Base-by-base conservation (phyloP, 805 yeast species). In the Candida adriatica region DNA sequence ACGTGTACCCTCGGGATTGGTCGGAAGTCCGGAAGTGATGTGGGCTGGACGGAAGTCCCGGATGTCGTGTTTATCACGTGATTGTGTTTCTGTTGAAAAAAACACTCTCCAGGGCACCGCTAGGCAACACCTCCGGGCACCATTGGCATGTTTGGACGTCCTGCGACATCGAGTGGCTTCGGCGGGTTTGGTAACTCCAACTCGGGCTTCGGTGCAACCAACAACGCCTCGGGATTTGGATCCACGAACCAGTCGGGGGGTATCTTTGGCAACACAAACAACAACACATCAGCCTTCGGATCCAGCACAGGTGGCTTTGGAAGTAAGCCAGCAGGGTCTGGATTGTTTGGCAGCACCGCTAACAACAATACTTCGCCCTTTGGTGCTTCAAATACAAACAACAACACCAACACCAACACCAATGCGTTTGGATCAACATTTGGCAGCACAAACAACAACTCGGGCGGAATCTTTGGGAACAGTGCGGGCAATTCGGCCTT, bases 251-350 rank as follows among this genome's bases (percentile, higher is more conserved):
- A 19, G 22, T 44, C 49, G 13, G 55, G 59, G 22, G 45, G 50
- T 30, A 13, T 68, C 19, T 69, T 71, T 49, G 73, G 40, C 41
- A 46, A 49, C 28, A 45, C 34, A 20, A 45, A 38, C 16, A 46
- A 51, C 8, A 46, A 48, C 19, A 30, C 49, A 27, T 50, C 55
- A n/a, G 53, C 52, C 0, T 39, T 48, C 21, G 43, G 55, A 11
- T 21, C 45, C 6, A 24, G 29, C 21, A 16, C 30, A 5, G 34
- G 35, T 28, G 41, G 45, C 1, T 35, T 42, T 35, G 53, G 53
- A 21, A 45, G 57, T 27, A 59, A 45, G 25, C 49, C 50, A 14
- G 47, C 50, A 4, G 16, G 31, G 2, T 37, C 45, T 11, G 42
- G 48, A 4, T 18, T 45, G 14, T 46, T 43, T 33, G 51, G 49